Evolutionary conservation across 441 rosid species (phyloP).

Genomic region (Adansonia grandidieri): DNA sequence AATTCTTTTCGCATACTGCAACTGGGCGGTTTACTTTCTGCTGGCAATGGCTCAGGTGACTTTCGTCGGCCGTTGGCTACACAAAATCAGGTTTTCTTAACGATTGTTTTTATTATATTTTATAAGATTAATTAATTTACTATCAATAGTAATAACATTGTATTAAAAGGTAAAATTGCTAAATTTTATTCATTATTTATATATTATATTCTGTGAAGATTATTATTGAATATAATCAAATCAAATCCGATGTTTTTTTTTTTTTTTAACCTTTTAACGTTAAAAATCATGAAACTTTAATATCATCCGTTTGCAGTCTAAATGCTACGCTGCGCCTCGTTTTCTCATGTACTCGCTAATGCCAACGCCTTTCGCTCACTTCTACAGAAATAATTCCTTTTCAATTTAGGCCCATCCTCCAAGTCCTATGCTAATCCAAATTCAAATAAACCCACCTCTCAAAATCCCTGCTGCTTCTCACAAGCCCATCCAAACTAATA

Average conservation of each 20-base stretch:
- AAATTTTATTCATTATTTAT: not conserved
- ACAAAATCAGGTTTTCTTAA: too few species aligned
- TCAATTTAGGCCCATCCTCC: constrained; percentile 19
- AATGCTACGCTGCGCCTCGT: not conserved
- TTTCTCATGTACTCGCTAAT: constrained; percentile 29
- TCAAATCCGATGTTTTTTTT: too few species aligned
- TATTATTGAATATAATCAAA: too few species aligned
- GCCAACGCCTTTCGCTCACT: constrained; percentile 27
- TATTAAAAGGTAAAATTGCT: not conserved
- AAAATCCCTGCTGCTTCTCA: constrained; percentile 17
- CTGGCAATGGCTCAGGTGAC: too few species aligned
- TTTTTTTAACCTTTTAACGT: too few species aligned
- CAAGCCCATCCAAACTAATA: constrained; percentile 27
- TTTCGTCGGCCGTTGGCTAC: too few species aligned
- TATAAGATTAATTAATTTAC: too few species aligned
- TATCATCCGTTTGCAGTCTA: not conserved
- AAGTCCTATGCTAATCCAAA: constrained; percentile 13
- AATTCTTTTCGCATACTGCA: too few species aligned
- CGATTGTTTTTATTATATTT: too few species aligned
- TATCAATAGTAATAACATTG: not conserved
- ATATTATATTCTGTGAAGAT: too few species aligned
- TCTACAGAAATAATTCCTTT: not conserved
- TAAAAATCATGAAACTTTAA: too few species aligned
- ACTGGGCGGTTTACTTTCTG: too few species aligned
- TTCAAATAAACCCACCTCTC: constrained; percentile 36